A percentile compares a stretch with the other conserved stretches of the same genome.
Evolutionary conservation across 1,284 basidiomycete species (phyloP).

Genomic region (Cystobasidium pallidum): DNA sequence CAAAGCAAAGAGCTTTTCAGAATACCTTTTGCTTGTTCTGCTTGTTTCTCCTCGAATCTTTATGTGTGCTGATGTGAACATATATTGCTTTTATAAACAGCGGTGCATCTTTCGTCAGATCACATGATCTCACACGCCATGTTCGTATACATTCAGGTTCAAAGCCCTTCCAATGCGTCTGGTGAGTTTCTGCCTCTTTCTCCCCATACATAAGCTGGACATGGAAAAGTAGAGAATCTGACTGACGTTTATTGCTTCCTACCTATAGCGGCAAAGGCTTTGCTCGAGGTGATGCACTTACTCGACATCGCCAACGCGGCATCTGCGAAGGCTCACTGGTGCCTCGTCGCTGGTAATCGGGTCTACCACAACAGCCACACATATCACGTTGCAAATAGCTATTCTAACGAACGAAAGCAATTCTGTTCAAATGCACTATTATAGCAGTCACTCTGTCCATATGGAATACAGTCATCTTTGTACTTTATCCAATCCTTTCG

Average conservation of each 20-base stretch:
- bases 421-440: neutral
- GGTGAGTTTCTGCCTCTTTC: too few relatives aligned
- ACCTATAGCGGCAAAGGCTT: conserved; percentile 59
- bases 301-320: conserved; percentile 59
- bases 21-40: neutral
- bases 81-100: conserved; percentile 17
- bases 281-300: conserved; percentile 59
- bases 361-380: too few relatives aligned
- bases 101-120: conserved; percentile 57
- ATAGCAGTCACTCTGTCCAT: neutral
- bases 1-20: too few relatives aligned
- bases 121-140: conserved; percentile 60
- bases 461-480: neutral
- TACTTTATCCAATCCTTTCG: neutral
- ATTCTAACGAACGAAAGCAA: too few relatives aligned
- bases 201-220: too few relatives aligned
- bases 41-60: neutral
- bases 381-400: too few relatives aligned
- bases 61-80: neutral
- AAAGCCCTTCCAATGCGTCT: conserved; percentile 59
- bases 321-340: conserved; percentile 57
- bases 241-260: neutral
- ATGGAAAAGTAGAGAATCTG: too few relatives aligned
- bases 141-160: conserved; percentile 59
- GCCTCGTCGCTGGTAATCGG: conserved; percentile 45